Evolutionary conservation across 441 rosid species (phyloP).

Genomic region (Aleurites moluccanus): DNA sequence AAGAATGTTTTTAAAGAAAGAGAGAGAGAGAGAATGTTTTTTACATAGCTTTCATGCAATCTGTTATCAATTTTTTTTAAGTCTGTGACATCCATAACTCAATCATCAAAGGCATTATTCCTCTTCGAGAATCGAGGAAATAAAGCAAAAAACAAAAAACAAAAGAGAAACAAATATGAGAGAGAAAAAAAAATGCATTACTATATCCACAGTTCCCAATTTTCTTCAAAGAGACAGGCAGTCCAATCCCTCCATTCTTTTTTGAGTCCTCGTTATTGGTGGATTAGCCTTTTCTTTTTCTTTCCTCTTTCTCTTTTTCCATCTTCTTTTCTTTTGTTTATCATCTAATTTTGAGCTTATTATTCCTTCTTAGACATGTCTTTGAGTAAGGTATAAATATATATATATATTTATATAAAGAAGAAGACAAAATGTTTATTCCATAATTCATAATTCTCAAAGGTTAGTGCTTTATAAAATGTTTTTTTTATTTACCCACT

Average conservation of each 20-base stretch:
- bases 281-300: slow-evolving; percentile 26
- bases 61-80: slow-evolving; percentile 10
- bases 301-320: slow-evolving; percentile 18
- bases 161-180: no score
- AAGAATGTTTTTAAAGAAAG: neutral
- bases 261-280: slow-evolving; percentile 35
- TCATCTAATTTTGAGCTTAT: slow-evolving; percentile 24
- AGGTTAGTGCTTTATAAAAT: slow-evolving; percentile 28
- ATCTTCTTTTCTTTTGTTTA: slow-evolving; percentile 2
- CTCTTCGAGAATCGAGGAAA: slow-evolving; percentile 25
- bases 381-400: slow-evolving; percentile 13
- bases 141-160: no score
- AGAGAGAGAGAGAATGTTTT: neutral
- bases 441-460: slow-evolving; percentile 33
- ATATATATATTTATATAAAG: slow-evolving; percentile 1
- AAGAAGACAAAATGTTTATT: slow-evolving; percentile 44
- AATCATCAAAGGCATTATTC: slow-evolving; percentile 29
- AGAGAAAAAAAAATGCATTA: neutral
- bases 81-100: slow-evolving; percentile 19
- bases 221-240: slow-evolving; percentile 57
- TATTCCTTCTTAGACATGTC: slow-evolving; percentile 13
- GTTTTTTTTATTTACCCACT: slow-evolving; percentile 27
- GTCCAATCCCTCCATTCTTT: slow-evolving; percentile 40
- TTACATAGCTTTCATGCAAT: slow-evolving; percentile 39
- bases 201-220: slow-evolving; percentile 34